These are phyloP conservation scores for Kregervanrija fluxuum DNA, from an alignment of 805 yeast species.

Conservation along the genomic window DNA sequence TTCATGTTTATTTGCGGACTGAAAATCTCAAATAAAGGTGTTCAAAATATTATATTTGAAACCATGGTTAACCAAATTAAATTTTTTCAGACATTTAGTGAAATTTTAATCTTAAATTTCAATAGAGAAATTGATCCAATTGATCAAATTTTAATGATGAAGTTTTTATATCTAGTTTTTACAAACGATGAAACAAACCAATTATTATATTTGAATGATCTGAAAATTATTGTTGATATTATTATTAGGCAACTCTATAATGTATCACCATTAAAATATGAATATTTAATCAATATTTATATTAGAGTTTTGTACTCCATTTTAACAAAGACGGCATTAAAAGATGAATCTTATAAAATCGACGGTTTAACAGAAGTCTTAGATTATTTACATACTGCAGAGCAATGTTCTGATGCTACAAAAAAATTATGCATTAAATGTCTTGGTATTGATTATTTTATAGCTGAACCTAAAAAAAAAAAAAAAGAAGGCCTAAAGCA, in stretches of 20 bases:
- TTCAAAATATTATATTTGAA: constrained; percentile 45
- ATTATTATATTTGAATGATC: constrained; percentile 73
- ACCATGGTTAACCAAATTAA: constrained; percentile 39
- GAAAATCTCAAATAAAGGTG: constrained; percentile 9
- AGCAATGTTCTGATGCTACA: constrained; percentile 31
- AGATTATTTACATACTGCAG: constrained; percentile 36
- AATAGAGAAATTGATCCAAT: constrained; percentile 70
- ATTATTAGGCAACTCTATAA: constrained; percentile 73
- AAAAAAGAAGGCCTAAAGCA: neutral
- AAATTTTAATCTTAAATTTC: constrained; percentile 64
- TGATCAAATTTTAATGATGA: constrained; percentile 70
- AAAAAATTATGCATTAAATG: constrained; percentile 35
- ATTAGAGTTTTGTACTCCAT: constrained; percentile 70
- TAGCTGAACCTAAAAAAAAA: no score
- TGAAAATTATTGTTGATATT: constrained; percentile 78
- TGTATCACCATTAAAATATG: constrained; percentile 48
- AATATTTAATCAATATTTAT: constrained; percentile 57
- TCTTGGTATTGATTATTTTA: constrained; percentile 13
- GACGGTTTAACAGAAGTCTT: constrained; percentile 47
- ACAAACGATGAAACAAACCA: constrained; percentile 58
- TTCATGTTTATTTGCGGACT: constrained; percentile 42
- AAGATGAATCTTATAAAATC: constrained; percentile 49
- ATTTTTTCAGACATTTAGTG: constrained; percentile 49
- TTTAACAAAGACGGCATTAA: constrained; percentile 56
- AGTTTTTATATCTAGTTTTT: constrained; percentile 67